Percentiles rank a stretch among this genome's conserved stretches.
These are phyloP conservation scores for Geoglossum cookeanum DNA, from an alignment of 2,329 filamentous ascomycete species.

Conservation along the genomic window DNA sequence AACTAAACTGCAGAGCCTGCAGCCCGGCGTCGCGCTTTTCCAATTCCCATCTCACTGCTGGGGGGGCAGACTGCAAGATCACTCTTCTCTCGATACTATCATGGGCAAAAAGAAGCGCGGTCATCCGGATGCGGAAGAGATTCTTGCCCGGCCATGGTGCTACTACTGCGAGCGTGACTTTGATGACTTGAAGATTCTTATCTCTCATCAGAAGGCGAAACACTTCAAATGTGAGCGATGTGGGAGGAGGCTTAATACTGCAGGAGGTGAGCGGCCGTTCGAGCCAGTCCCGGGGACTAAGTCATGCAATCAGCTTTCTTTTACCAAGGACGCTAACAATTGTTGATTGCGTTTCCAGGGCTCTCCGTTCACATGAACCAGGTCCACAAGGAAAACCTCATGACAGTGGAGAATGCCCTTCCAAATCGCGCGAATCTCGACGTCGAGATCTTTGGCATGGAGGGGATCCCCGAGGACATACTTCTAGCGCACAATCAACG, in stretches of 20 bases:
- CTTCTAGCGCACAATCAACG: conserved; percentile 68
- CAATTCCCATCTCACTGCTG: background rate
- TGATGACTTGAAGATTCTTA: conserved; percentile 89
- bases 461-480: conserved; percentile 79
- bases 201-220: conserved; percentile 96
- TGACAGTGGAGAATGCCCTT: conserved; percentile 78
- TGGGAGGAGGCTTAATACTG: conserved; percentile 73
- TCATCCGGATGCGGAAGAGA: conserved; percentile 71
- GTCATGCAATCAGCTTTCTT: background rate
- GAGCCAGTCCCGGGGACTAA: background rate
- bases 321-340: background rate
- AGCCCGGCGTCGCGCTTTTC: background rate
- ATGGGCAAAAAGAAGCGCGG: conserved; percentile 88
- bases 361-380: conserved; percentile 95
- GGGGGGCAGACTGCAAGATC: background rate
- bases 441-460: conserved; percentile 96
- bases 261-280: conserved; percentile 45
- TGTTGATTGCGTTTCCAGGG: conserved; percentile 32
- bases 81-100: conserved; percentile 2
- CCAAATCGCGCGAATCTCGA: conserved; percentile 71
- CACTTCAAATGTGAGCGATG: conserved; percentile 97
- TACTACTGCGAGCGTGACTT: conserved; percentile 99
- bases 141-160: conserved; percentile 80
- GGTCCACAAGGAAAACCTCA: conserved; percentile 86
- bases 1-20: background rate